A percentile compares a stretch with the other conserved stretches of the same genome.
These are phyloP conservation scores for Fusarium avenaceum DNA, from an alignment of 2,329 filamentous ascomycete genomes.

Conservation along the genomic window DNA sequence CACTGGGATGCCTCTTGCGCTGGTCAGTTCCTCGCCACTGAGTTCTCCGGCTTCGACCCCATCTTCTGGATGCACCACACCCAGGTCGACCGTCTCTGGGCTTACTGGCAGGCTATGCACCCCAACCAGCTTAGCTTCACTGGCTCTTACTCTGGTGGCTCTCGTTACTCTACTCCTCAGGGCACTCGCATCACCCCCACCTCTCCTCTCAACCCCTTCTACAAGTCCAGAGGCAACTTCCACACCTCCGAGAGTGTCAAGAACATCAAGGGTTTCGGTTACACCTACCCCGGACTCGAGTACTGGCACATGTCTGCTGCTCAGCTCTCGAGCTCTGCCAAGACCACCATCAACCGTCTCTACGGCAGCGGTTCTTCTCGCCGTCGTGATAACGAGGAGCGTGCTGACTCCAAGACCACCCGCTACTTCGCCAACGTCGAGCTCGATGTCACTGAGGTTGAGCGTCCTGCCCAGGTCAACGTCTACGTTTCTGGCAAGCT, in stretches of 20 bases:
- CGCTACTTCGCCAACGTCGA: constrained; percentile 55
- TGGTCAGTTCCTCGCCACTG: constrained; percentile 57
- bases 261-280: constrained; percentile 55
- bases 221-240: constrained; percentile 54
- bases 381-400: constrained; percentile 37
- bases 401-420: constrained; percentile 38
- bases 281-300: constrained; percentile 57
- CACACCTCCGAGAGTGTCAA: constrained; percentile 58
- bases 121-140: constrained; percentile 55
- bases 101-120: constrained; percentile 64
- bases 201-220: constrained; percentile 66
- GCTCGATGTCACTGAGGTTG: constrained; percentile 54
- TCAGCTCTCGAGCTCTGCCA: constrained; percentile 52
- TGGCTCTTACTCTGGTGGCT: constrained; percentile 52
- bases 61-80: constrained; percentile 65
- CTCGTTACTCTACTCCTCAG: constrained; percentile 58
- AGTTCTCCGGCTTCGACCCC: constrained; percentile 61
- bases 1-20: constrained; percentile 59
- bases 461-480: constrained; percentile 54
- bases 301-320: constrained; percentile 51
- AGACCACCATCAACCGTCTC: constrained; percentile 52
- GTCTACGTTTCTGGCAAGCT: constrained; percentile 52
- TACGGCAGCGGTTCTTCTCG: constrained; percentile 44
- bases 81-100: constrained; percentile 75
- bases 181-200: constrained; percentile 59